Evolutionary conservation across 73 alveolate species (phyloP).

Genomic region (Symbiodinium pilosum): DNA sequence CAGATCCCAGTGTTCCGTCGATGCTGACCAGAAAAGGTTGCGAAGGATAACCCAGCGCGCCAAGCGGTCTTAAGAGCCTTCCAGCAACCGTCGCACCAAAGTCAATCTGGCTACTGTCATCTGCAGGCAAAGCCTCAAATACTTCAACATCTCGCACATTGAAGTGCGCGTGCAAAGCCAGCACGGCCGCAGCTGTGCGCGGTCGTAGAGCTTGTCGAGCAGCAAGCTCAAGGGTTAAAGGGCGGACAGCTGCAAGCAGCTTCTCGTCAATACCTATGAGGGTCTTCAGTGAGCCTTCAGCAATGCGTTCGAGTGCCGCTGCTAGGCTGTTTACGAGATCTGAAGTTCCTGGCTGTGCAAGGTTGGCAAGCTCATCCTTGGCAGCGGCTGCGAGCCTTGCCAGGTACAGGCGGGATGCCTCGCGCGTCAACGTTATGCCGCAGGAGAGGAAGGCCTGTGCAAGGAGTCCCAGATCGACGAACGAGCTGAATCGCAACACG

Average conservation of each 20-base stretch:
- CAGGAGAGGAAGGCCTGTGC: slow-evolving; percentile 36
- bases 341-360: not conserved
- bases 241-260: slow-evolving; percentile 29
- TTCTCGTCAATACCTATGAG: not conserved
- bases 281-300: slow-evolving; percentile 18
- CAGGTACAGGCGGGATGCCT: slow-evolving; percentile 4
- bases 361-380: slow-evolving; percentile 52
- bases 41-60: not conserved
- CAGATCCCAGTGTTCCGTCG: not conserved
- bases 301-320: slow-evolving; percentile 58
- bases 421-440: slow-evolving; percentile 31
- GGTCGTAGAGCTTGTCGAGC: slow-evolving; percentile 53
- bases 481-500: slow-evolving; percentile 7
- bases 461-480: slow-evolving; percentile 63
- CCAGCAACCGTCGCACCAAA: not conserved
- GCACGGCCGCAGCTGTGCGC: slow-evolving; percentile 67
- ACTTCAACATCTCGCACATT: slow-evolving; percentile 23
- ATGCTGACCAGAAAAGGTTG: not conserved
- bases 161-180: slow-evolving; percentile 51
- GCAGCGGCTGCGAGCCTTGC: slow-evolving; percentile 17
- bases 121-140: not conserved
- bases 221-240: slow-evolving; percentile 31
- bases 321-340: slow-evolving; percentile 27
- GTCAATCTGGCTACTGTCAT: not conserved
- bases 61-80: not conserved